phyloP scores from a whole-genome alignment of 768 basidiomycete genomes.

The Boletales sp. region DNA sequence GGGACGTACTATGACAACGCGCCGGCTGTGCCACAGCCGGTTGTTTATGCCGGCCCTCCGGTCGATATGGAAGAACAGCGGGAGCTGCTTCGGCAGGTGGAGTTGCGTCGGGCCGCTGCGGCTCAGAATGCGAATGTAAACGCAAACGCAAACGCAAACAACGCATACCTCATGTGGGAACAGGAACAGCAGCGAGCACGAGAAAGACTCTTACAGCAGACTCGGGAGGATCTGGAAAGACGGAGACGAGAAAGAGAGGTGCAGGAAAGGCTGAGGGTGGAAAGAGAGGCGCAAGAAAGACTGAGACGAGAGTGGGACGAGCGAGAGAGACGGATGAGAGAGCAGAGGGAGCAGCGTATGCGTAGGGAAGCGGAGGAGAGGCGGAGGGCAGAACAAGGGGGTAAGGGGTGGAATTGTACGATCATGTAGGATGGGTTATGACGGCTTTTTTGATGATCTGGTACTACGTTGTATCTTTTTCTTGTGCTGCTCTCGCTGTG shows the following conservation, averaged over 20 bases:
- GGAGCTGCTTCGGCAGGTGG: conserved; percentile 12
- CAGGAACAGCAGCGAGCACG: too few relatives aligned
- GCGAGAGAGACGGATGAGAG: not conserved
- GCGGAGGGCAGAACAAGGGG: conserved; percentile 3
- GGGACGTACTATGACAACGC: conserved; percentile 25
- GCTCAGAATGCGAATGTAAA: not conserved
- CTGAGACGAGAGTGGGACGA: too few relatives aligned
- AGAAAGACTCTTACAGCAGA: too few relatives aligned
- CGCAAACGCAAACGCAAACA: not conserved
- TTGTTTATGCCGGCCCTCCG: conserved; percentile 7
- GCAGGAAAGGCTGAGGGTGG: not conserved
- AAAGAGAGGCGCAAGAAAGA: not conserved
- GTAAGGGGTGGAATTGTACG: conserved; percentile 20
- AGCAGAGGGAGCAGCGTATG: not conserved
- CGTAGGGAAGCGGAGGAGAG: conserved; percentile 4
- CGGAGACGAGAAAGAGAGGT: conserved; percentile 1
- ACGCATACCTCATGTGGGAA: not conserved
- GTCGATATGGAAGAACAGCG: conserved; percentile 22
- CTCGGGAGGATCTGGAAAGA: too few relatives aligned
- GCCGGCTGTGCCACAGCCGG: not conserved
- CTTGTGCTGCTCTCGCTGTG: too few relatives aligned
- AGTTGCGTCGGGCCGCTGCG: conserved; percentile 6
- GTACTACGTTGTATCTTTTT: too few relatives aligned
- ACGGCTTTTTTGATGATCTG: too few relatives aligned
- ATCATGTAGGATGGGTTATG: conserved; percentile 17